Evolutionary conservation across 2,329 filamentous ascomycete species (phyloP).

Genomic region (Penicillium sp.): DNA sequence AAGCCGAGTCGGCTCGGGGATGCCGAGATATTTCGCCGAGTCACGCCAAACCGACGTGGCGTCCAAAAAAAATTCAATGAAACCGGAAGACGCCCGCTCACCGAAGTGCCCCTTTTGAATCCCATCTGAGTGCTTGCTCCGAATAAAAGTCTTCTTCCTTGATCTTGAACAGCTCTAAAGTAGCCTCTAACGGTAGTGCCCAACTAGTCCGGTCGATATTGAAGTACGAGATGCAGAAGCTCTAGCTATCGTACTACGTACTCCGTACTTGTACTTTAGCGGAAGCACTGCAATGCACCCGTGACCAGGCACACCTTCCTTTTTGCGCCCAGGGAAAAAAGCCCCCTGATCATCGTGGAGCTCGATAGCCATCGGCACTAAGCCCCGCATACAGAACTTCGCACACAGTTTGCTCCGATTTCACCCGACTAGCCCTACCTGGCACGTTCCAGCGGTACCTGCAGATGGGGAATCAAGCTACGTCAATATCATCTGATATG

Average conservation of each 20-base stretch:
- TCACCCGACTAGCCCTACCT: slow-evolving; percentile 21
- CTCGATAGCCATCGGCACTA: slow-evolving; percentile 17
- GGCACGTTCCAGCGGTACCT: slow-evolving; percentile 7
- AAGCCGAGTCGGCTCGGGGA: slow-evolving; percentile 17
- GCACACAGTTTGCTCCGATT: slow-evolving; percentile 19
- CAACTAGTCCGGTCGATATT: background rate
- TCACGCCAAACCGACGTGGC: slow-evolving; percentile 24
- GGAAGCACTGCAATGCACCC: background rate
- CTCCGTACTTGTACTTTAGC: background rate
- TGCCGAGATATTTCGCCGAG: slow-evolving; percentile 22
- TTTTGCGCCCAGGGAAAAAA: slow-evolving; percentile 1
- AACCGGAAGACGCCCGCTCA: slow-evolving; percentile 18
- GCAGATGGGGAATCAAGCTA: slow-evolving; percentile 3
- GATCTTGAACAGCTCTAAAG: background rate
- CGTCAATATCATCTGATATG: slow-evolving; percentile 3
- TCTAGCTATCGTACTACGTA: too few relatives aligned
- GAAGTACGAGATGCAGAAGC: too few relatives aligned
- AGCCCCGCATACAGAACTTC: slow-evolving; percentile 20
- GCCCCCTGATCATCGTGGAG: slow-evolving; percentile 26
- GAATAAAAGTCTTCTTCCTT: slow-evolving; percentile 14
- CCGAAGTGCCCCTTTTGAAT: slow-evolving; percentile 18
- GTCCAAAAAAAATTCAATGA: background rate
- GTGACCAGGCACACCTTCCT: slow-evolving; percentile 10
- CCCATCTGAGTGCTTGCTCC: slow-evolving; percentile 17
- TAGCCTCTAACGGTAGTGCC: background rate